Conservation (phyloP, 768 basidiomycete genomes). For the Phlegmacium glaucopus region DNA sequence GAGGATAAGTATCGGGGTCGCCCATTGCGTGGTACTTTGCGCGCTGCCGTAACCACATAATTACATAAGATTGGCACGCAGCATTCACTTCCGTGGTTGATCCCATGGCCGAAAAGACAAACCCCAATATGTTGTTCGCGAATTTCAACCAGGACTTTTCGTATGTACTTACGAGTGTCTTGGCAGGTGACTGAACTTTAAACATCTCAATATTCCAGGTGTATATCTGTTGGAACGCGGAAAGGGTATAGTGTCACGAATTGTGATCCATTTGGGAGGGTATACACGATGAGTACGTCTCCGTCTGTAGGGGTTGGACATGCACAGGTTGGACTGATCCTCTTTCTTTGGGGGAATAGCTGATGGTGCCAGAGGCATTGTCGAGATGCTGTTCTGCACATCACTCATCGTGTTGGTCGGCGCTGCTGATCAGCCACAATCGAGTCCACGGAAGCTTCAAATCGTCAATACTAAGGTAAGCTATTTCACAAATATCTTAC, state of each 20-base stretch:
- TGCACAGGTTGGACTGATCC: not conserved
- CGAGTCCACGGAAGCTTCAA: slow-evolving; percentile 90
- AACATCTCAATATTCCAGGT: slow-evolving; percentile 37
- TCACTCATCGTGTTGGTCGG: slow-evolving; percentile 97
- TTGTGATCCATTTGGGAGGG: slow-evolving; percentile 95
- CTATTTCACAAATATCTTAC: not conserved
- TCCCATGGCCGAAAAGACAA: slow-evolving; percentile 37
- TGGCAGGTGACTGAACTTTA: not conserved
- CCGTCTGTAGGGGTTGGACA: not conserved
- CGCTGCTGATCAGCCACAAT: slow-evolving; percentile 87
- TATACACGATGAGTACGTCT: slow-evolving; percentile 88
- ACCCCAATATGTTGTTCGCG: slow-evolving; percentile 67
- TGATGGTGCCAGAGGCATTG: slow-evolving; percentile 92
- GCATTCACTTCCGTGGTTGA: no score
- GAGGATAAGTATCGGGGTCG: no score
- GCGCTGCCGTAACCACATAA: no score
- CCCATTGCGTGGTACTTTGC: no score
- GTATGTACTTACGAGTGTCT: slow-evolving; percentile 38
- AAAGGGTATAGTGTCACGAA: slow-evolving; percentile 98
- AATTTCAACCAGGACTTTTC: slow-evolving; percentile 99
- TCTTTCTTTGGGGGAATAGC: slow-evolving; percentile 38
- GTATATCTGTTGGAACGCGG: slow-evolving; percentile 91
- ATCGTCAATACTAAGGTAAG: slow-evolving; percentile 98
- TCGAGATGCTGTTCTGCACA: slow-evolving; percentile 99
- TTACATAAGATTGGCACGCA: no score